These are phyloP conservation scores for Thielaviopsis cerberus DNA, from an alignment of 2,329 filamentous ascomycete species.

Conservation along the genomic window DNA sequence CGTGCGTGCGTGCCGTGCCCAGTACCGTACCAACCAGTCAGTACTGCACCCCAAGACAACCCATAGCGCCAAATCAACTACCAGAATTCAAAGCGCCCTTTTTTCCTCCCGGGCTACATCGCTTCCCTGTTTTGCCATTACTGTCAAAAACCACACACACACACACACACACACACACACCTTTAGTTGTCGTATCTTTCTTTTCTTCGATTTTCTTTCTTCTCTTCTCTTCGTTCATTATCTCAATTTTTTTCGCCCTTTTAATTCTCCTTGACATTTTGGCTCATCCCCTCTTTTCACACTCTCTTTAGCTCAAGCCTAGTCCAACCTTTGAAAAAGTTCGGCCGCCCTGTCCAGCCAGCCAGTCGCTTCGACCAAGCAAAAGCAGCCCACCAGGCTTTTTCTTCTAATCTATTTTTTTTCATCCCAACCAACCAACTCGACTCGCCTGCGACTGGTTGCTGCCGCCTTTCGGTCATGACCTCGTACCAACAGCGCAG, in stretches of 20 bases:
- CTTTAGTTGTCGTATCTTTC: background rate
- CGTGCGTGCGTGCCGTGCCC: background rate
- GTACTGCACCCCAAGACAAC: background rate
- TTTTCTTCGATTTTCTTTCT: background rate
- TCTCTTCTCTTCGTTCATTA: background rate
- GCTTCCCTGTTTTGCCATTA: background rate
- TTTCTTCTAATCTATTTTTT: background rate
- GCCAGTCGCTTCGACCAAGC: background rate
- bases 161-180: too few relatives aligned
- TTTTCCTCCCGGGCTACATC: background rate
- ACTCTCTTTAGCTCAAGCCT: background rate
- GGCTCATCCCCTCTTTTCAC: background rate
- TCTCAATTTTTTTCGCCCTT: background rate
- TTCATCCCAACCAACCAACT: background rate
- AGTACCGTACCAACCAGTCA: too few relatives aligned
- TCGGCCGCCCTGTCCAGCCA: background rate
- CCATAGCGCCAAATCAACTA: background rate
- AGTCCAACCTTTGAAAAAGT: background rate
- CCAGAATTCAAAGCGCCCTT: background rate
- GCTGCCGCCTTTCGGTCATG: constrained; percentile 3
- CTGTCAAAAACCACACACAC: background rate
- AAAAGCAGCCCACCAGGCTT: background rate
- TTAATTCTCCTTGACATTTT: background rate
- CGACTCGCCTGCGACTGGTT: background rate
- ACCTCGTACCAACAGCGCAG: constrained; percentile 10